Evolutionary conservation across 352 stramenopile species (phyloP).

Genomic region (Globisporangium middletonii): DNA sequence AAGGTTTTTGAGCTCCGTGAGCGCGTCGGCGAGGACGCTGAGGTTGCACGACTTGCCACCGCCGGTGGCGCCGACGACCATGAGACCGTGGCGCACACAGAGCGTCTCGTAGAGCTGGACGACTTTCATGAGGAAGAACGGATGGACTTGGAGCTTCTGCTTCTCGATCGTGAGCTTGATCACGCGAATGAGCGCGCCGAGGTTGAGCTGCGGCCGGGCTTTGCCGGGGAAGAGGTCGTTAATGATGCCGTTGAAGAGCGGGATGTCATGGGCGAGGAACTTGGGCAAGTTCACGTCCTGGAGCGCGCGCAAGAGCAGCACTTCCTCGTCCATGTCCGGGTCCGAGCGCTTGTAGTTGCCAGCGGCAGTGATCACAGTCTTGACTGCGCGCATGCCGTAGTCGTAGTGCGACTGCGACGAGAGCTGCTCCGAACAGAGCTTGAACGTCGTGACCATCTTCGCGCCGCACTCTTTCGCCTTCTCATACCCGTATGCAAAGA

Average conservation of each 20-base stretch:
- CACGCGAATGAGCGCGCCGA: constrained; percentile 77
- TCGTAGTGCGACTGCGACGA: constrained; percentile 95
- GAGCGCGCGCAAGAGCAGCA: constrained; percentile 88
- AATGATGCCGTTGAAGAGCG: constrained; percentile 93
- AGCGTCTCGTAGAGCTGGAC: constrained; percentile 95
- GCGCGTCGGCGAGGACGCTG: constrained; percentile 78
- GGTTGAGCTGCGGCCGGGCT: constrained; percentile 83
- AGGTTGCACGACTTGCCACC: constrained; percentile 90
- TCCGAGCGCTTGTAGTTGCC: constrained; percentile 93
- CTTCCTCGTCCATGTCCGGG: constrained; percentile 91
- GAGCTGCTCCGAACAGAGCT: constrained; percentile 93
- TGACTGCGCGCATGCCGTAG: constrained; percentile 95
- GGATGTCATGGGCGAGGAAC: constrained; percentile 93
- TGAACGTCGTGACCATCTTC: constrained; percentile 97
- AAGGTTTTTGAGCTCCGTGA: constrained; percentile 83
- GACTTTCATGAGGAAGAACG: constrained; percentile 91
- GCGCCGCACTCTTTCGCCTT: constrained; percentile 90
- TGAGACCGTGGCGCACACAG: constrained; percentile 92
- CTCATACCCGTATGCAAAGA: constrained; percentile 93
- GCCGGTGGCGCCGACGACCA: constrained; percentile 92
- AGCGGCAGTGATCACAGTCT: constrained; percentile 93
- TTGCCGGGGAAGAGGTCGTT: constrained; percentile 93
- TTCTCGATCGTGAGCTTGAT: constrained; percentile 87
- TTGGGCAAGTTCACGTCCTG: constrained; percentile 95
- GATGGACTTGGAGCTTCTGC: constrained; percentile 78